Evolutionary conservation across 306 rosid genomes (phyloP).

Genomic region (Prunus armeniaca): DNA sequence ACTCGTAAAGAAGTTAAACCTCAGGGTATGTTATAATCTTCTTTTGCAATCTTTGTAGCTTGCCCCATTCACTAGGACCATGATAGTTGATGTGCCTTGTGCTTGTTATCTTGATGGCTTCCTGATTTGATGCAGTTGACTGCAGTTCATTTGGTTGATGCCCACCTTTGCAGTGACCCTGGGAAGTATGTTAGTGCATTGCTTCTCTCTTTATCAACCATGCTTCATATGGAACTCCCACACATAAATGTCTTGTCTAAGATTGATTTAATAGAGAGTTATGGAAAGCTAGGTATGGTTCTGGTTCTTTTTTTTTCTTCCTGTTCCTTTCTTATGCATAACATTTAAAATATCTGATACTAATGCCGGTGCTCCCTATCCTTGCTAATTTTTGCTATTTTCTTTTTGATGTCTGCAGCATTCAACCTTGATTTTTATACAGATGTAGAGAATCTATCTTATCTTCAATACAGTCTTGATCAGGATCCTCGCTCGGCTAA

Average conservation of each 20-base stretch:
- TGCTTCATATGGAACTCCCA: conserved; percentile 92
- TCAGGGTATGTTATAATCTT: conserved; percentile 55
- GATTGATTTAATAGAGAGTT: conserved; percentile 89
- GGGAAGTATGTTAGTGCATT: conserved; percentile 88
- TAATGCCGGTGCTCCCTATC: conserved; percentile 11
- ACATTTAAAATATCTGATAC: conserved; percentile 10
- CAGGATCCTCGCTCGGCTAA: conserved; percentile 83
- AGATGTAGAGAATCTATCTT: conserved; percentile 86
- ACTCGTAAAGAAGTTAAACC: conserved; percentile 68
- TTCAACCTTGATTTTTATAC: conserved; percentile 93
- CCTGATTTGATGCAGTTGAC: conserved; percentile 69
- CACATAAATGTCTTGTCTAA: conserved; percentile 84
- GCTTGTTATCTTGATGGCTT: conserved; percentile 25
- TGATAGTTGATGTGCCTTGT: conserved; percentile 4
- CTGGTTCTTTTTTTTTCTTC: neutral
- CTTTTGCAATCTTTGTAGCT: conserved; percentile 19
- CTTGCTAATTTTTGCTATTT: conserved; percentile 19
- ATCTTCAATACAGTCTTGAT: conserved; percentile 71
- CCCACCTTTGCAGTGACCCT: conserved; percentile 97
- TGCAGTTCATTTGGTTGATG: conserved; percentile 89
- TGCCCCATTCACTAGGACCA: neutral
- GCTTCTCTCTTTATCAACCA: conserved; percentile 83
- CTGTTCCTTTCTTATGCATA: neutral
- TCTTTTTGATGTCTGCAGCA: conserved; percentile 45
- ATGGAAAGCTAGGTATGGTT: conserved; percentile 75